A percentile compares a stretch with the other conserved stretches of the same genome.
phyloP scores from a whole-genome alignment of 345 rosid genomes.

The Euphorbia lathyris region DNA sequence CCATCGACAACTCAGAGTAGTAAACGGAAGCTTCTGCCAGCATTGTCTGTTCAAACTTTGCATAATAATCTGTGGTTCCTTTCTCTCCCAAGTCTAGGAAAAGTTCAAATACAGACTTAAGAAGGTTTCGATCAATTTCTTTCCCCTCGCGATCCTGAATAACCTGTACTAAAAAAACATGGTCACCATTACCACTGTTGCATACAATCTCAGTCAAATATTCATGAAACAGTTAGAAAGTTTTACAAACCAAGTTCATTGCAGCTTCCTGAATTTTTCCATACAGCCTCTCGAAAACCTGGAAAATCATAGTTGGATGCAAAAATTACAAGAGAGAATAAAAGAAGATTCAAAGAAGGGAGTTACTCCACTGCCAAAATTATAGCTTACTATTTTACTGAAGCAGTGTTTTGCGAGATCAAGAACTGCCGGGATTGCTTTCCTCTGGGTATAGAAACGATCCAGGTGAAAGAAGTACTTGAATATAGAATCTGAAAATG shows the following conservation, averaged over 20 bases:
- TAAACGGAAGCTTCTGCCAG: constrained; percentile 15
- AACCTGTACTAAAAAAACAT: neutral
- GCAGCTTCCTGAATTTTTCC: constrained; percentile 6
- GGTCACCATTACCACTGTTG: neutral
- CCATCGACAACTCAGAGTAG: constrained; percentile 17
- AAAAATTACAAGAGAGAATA: neutral
- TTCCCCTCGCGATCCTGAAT: constrained; percentile 14
- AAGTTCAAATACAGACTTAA: neutral
- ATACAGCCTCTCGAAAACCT: constrained; percentile 6
- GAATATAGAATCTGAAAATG: neutral
- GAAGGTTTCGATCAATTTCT: constrained; percentile 10
- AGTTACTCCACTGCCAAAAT: neutral
- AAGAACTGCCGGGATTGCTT: neutral
- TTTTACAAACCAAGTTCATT: constrained; percentile 3
- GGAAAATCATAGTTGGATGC: neutral
- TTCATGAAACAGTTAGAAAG: neutral
- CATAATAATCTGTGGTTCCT: constrained; percentile 11
- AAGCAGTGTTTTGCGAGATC: neutral
- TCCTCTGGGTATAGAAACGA: neutral
- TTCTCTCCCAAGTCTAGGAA: neutral
- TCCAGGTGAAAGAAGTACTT: constrained; percentile 4
- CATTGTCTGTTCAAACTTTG: constrained; percentile 11
- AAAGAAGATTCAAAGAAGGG: neutral
- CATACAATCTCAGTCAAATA: neutral
- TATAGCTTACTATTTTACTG: neutral